Conservation (phyloP, 257 asterid genomes). For the Ballota nigra region DNA sequence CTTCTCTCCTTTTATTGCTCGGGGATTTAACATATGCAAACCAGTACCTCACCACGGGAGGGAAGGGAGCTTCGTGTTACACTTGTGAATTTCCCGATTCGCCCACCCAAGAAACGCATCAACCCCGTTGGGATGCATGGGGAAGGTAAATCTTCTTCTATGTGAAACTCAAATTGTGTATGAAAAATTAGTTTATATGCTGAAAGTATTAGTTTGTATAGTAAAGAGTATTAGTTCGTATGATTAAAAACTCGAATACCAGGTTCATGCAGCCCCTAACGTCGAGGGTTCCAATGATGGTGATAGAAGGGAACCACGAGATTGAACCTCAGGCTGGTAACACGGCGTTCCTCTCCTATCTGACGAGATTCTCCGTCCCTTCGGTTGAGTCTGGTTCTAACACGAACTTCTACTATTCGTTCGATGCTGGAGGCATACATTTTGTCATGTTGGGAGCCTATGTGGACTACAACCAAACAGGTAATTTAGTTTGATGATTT, state of each 20-base stretch:
- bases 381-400: slow-evolving; percentile 70
- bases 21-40: slow-evolving; percentile 82
- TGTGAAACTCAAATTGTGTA: neutral
- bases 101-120: slow-evolving; percentile 76
- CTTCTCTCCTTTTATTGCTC: slow-evolving; percentile 62
- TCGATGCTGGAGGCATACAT: slow-evolving; percentile 81
- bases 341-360: slow-evolving; percentile 54
- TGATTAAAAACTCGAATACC: neutral
- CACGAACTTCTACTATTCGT: slow-evolving; percentile 72
- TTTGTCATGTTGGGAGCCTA: slow-evolving; percentile 85
- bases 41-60: slow-evolving; percentile 78
- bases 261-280: slow-evolving; percentile 88
- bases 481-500: slow-evolving; percentile 34
- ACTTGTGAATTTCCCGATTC: slow-evolving; percentile 73
- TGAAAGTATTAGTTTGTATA: neutral
- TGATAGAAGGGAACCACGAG: slow-evolving; percentile 92
- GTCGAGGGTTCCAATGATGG: slow-evolving; percentile 84
- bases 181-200: neutral
- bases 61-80: slow-evolving; percentile 70
- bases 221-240: neutral
- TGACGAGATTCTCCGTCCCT: slow-evolving; percentile 71
- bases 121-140: slow-evolving; percentile 96
- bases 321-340: slow-evolving; percentile 70
- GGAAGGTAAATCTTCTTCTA: slow-evolving; percentile 52
- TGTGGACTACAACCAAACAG: slow-evolving; percentile 61